Evolutionary conservation across 495 filamentous ascomycete genomes (phyloP), one percentile per base, ranked within the genome.

Genomic region (Staphylotrichum tortipilum): DNA sequence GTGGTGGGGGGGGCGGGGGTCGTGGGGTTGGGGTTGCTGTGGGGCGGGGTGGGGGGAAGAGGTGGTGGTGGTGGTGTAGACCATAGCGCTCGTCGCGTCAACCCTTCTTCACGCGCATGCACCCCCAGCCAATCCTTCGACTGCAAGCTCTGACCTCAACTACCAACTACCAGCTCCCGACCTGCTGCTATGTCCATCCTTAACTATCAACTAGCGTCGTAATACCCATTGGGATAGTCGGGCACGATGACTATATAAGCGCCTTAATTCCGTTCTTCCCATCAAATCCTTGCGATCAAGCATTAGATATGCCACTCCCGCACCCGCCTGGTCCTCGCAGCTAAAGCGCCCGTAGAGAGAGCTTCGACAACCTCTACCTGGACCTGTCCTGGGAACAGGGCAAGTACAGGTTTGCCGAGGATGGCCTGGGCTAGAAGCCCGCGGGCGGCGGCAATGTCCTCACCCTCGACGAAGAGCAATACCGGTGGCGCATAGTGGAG

Each of bases 331-430:
- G n/a, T 18, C 15, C 2, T 26, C 30, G 18, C 17, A 7, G 14
- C 53, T 48, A 15, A 53, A 37, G 3, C 19, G 3, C 9, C 21
- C 22, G 2, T 36, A 80, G 77, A 48, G 92, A 98, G 79, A 88
- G 80, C 63, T 99, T 99, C 63, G 89, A 97, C 60, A 87, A 86
- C 62, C 94, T 96, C 71, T 86, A 92, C 67, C 79, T 99, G 50
- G 90, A 99, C 66, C 75, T 99, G 23, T 95, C 89, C 40, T 88
- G 86, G 63, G 83, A 88, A 59, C 75, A 80, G 12, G 94, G 94
- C 52, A 91, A 87, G 75, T 95, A 88, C 72, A 82, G 91, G 59
- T 86, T 99, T 57, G 89, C 88, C 35, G 91, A 95, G 53, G 87
- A 79, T 44, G 94, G 94, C 39, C 73, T 95, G 54, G 94, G 90